Evolutionary conservation across 177 flowering plant species (phyloP).

Genomic region (Vitis hybrid): DNA sequence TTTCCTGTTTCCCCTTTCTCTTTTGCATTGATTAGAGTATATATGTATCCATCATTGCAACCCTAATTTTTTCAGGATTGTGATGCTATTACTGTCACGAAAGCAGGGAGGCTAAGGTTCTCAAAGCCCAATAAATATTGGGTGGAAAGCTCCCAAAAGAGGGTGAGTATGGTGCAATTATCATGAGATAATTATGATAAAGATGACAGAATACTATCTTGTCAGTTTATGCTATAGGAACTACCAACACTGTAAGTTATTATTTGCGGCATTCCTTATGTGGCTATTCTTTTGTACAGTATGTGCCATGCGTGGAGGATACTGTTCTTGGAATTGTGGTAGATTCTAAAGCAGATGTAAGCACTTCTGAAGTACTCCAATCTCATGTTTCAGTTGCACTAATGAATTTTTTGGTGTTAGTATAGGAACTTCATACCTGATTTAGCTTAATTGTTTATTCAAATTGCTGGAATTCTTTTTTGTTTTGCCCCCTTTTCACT

Average conservation of each 20-base stretch:
- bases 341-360: slow-evolving; percentile 90
- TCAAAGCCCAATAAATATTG: slow-evolving; percentile 91
- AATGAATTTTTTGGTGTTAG: no score
- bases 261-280: neutral
- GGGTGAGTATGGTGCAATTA: slow-evolving; percentile 46
- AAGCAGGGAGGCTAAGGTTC: slow-evolving; percentile 72
- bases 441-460: no score
- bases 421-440: no score
- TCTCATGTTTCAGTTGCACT: no score
- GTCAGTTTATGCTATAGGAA: no score
- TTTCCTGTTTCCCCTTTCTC: neutral
- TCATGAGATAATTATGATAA: no score
- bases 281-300: slow-evolving; percentile 47
- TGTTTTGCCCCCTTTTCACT: no score
- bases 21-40: neutral
- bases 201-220: no score
- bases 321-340: slow-evolving; percentile 87
- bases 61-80: slow-evolving; percentile 51
- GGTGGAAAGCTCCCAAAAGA: slow-evolving; percentile 95
- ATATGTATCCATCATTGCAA: neutral
- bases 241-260: no score
- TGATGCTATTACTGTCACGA: slow-evolving; percentile 69
- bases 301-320: slow-evolving; percentile 88
- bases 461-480: no score
- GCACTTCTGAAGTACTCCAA: slow-evolving; percentile 19